Evolutionary conservation across 805 yeast species (phyloP), one percentile per base, ranked within the genome.

Genomic region (Kodamaea restingae): DNA sequence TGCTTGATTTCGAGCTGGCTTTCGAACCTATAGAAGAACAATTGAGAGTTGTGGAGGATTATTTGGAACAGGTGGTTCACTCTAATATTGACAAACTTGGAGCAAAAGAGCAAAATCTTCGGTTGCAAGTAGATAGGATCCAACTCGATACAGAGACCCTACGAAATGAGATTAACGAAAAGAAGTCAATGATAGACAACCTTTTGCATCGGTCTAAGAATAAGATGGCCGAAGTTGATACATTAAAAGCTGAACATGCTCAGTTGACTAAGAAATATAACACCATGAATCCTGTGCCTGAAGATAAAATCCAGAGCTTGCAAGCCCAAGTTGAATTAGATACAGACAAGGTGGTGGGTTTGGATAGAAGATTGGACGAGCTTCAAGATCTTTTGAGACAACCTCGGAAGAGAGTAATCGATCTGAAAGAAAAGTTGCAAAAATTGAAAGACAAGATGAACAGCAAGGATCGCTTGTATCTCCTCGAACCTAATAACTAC

Each of bases 391-490:
- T 36, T 15, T 32, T 52, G 8, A 36, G 37, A 20, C 35, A 28
- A 11, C 42, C 42, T 6, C 21, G 32, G 6, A 34, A 24, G 10
- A 15, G 26, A 8, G 30, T 40, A 36, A 24, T 48, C 30, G 35
- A 46, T 38, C 22, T 53, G 44, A 33, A 41, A 40, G 30, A 35
- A 10, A 43, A 49, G 24, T 43, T 46, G 18, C 35, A 39, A 25
- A 21, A 28, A 46, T 51, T 38, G 45, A 45, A 32, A 48, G 46
- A 32, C 34, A 49, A 44, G 15, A 53, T 71, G 24, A 56, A 56
- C 20, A 65, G 76, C 7, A 70, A 65, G 10, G 90, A 83, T 54
- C 72, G 73, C 49, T 52, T 82, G 2, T 65, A 63, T 11, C 50
- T 76, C 3, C 54, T 83, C 17, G 71, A 73, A 15, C 43, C 51